Percentiles rank a stretch among this genome's conserved stretches.
Evolutionary conservation across 1,284 basidiomycete genomes (phyloP).

Genomic region (Fistulinella cinereoalba): DNA sequence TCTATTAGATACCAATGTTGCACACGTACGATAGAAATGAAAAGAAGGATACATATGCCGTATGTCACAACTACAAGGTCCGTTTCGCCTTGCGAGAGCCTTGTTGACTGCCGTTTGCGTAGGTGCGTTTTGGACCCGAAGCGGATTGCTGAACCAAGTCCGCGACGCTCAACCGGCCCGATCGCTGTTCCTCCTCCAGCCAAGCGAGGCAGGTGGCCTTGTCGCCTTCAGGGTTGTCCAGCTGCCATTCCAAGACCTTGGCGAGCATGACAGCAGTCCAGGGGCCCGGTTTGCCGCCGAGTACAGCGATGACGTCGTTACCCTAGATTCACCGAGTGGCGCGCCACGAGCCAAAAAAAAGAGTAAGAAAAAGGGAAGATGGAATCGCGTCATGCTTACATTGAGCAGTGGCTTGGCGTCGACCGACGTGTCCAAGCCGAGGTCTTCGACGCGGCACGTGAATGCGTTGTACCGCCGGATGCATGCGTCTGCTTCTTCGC

Average conservation of each 20-base stretch:
- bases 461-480: slow-evolving; percentile 69
- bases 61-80: slow-evolving; percentile 17
- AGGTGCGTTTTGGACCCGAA: slow-evolving; percentile 27
- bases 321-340: too few species aligned
- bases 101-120: slow-evolving; percentile 24
- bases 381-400: too few species aligned
- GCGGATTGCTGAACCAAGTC: slow-evolving; percentile 21
- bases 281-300: slow-evolving; percentile 60
- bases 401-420: slow-evolving; percentile 74
- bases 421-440: slow-evolving; percentile 58
- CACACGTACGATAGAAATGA: not conserved
- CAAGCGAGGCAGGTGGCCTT: slow-evolving; percentile 68
- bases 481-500: slow-evolving; percentile 42
- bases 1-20: slow-evolving; percentile 13
- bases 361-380: too few species aligned
- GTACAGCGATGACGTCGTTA: slow-evolving; percentile 54
- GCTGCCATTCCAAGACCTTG: slow-evolving; percentile 77
- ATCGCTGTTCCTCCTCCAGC: slow-evolving; percentile 54
- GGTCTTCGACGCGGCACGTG: slow-evolving; percentile 54
- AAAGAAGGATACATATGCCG: slow-evolving; percentile 12
- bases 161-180: slow-evolving; percentile 42
- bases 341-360: too few species aligned
- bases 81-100: slow-evolving; percentile 47
- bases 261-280: slow-evolving; percentile 67
- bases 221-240: slow-evolving; percentile 66